Conservation (phyloP, 164 flowering plant genomes). For the Sextonia rubra region DNA sequence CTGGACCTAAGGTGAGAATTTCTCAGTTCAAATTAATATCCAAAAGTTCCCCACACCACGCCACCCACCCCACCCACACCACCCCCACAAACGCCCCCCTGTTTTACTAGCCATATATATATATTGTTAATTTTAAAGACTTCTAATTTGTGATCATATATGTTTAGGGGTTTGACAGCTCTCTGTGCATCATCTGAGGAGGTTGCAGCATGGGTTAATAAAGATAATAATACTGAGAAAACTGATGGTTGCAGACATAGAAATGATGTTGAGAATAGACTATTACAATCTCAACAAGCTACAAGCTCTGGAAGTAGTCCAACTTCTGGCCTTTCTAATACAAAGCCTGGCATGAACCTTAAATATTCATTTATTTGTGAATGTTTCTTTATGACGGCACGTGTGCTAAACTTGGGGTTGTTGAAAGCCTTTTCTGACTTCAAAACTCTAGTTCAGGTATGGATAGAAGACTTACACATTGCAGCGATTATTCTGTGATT, state of each 20-base stretch:
- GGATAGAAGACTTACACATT: neutral
- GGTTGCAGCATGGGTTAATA: constrained; percentile 61
- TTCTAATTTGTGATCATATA: constrained; percentile 18
- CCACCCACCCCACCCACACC: no score
- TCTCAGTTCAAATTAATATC: neutral
- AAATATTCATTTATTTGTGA: constrained; percentile 85
- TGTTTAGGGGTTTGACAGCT: constrained; percentile 74
- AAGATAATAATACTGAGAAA: constrained; percentile 27
- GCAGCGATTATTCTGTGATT: neutral
- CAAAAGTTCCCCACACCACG: no score
- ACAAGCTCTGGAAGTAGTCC: constrained; percentile 51
- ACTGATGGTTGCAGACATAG: constrained; percentile 19
- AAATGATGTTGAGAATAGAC: constrained; percentile 48
- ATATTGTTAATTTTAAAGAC: neutral
- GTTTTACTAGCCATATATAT: neutral
- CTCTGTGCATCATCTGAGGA: constrained; percentile 97
- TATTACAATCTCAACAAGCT: constrained; percentile 71
- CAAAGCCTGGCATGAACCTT: constrained; percentile 35
- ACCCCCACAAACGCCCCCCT: no score
- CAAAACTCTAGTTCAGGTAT: constrained; percentile 91
- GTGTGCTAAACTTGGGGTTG: constrained; percentile 91
- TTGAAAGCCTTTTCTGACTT: constrained; percentile 91
- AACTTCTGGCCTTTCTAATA: constrained; percentile 21
- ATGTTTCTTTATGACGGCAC: constrained; percentile 98
- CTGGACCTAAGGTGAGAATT: constrained; percentile 63